Evolutionary conservation across 768 basidiomycete species (phyloP), one percentile per base, ranked within the genome.

Genomic region (Termitomyces sp.): DNA sequence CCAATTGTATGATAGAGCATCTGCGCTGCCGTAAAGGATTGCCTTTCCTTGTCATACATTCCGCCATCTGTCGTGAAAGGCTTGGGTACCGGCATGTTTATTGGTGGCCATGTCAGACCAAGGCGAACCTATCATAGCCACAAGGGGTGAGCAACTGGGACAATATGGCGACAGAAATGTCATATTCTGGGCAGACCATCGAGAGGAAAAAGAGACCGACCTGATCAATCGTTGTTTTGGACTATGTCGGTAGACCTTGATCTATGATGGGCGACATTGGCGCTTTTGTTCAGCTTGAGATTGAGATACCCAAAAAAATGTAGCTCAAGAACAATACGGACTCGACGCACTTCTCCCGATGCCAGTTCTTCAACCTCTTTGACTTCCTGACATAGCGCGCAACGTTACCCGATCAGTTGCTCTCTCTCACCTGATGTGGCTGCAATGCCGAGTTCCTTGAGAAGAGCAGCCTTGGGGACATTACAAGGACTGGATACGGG

Each of bases 101-200:
- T 80, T 11, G 36, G 35, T 98, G 44, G 94, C 95, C 0, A 95
- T 98, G 22, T 79, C 88, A 1, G 87, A 92, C 70, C 71, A 87
- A 16, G 94, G 94, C 6, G 75, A 83, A 44, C 91, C 95, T 0
- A 78, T 97, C 28, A 75, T 78, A 8, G 87, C 98, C 40, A 92
- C 89, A 2, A 84, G 82, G 50, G 91, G 89, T 0, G 76, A 82
- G 2, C 72, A 78, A 22, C 74, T 92, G 1, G 94, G 91, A 3
- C 71, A 78, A 55, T 75, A 70, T 20, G 91, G 90, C 18, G 89
- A 91, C 65, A 84, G 92, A 63, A 94, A 98, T 73, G 82, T 98
- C 61, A 85, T 98, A 48, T 80, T 99, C 1, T 99, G 96, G 97
- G 96, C 96, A 3, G 96, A 98, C 74, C 95, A 97, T 74, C 85